Evolutionary conservation across 208 protist genomes (phyloP), one percentile per base, ranked within the genome.

Genomic region (Crithidia thermophila): DNA sequence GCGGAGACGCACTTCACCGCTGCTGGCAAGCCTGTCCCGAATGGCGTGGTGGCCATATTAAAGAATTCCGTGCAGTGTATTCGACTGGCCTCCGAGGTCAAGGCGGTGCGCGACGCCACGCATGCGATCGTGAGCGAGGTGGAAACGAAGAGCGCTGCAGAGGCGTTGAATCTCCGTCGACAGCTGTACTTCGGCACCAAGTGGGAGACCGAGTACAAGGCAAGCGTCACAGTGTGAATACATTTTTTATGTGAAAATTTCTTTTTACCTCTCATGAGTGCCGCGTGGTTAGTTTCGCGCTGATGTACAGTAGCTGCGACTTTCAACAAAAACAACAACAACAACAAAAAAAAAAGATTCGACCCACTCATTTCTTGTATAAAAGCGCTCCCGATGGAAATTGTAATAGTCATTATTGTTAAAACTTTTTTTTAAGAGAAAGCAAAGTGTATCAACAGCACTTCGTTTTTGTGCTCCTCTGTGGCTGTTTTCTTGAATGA

Each of bases 41-140:
- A 70, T 11, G 77, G 85, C 47, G 46, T 88, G 6, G 60, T 85
- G 14, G 85, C 87, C 11, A 84, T 90, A 21, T 81, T 77, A 28
- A 94, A 90, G 65, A 96, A 96, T 66, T 57, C 83, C 14, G 84
- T 94, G 23, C 79, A 93, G 63, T 89, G 85, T 60, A 74, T 91
- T 9, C 90, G 81, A 9, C 74, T 96, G 14, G 77, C 86, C 5
- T 82, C 79, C 2, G 90, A 96, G 76, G 75, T 96, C 40, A 81
- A 82, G 57, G 67, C 71, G 10, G 81, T 88, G 37, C 90, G 90
- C 3, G 78, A 86, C 46, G 77, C 85, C 51, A 90, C 81, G 13
- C 84, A 92, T 67, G 53, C 61, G 20, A 77, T 79, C 30, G 21
- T 96, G 16, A 49, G 81, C n/a, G 62, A 61, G 11, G 50, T 89